phyloP scores from a whole-genome alignment of 495 filamentous ascomycete species.

The Daldinia decipiens region DNA sequence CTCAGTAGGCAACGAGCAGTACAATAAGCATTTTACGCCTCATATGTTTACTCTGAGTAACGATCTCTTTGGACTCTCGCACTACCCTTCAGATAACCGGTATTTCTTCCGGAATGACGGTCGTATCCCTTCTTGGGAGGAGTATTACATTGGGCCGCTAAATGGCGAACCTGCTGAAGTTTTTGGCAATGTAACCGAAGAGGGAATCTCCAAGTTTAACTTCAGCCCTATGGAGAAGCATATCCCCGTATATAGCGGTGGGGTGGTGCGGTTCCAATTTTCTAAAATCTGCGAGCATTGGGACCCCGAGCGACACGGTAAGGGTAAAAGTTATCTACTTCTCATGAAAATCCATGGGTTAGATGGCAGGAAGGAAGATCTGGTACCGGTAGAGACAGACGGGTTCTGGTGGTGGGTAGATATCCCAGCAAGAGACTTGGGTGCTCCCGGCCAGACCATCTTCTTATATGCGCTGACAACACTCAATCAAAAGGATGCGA shows the following conservation, averaged over 20 bases:
- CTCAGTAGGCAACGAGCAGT: constrained; percentile 62
- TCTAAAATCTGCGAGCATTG: constrained; percentile 80
- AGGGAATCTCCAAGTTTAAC: constrained; percentile 70
- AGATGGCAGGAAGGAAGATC: constrained; percentile 74
- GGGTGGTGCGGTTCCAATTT: constrained; percentile 77
- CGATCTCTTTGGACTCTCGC: constrained; percentile 78
- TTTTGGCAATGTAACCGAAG: constrained; percentile 60
- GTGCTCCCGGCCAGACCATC: constrained; percentile 73
- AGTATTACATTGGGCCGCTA: constrained; percentile 71
- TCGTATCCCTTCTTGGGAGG: constrained; percentile 71
- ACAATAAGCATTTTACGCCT: constrained; percentile 74
- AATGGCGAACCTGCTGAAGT: constrained; percentile 63
- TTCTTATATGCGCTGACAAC: constrained; percentile 69
- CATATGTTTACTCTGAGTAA: constrained; percentile 81
- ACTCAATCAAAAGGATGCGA: constrained; percentile 70
- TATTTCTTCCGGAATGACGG: constrained; percentile 73
- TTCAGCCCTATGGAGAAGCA: constrained; percentile 68
- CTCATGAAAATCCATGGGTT: constrained; percentile 70
- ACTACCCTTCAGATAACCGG: constrained; percentile 75
- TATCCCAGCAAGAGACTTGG: constrained; percentile 70
- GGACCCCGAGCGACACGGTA: constrained; percentile 71
- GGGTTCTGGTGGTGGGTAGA: constrained; percentile 81
- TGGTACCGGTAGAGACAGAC: constrained; percentile 71
- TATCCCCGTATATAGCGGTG: constrained; percentile 64
- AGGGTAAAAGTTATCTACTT: constrained; percentile 70